These are phyloP conservation scores for Malbranchea zuffiana DNA, from an alignment of 2,329 filamentous ascomycete species.

Conservation along the genomic window DNA sequence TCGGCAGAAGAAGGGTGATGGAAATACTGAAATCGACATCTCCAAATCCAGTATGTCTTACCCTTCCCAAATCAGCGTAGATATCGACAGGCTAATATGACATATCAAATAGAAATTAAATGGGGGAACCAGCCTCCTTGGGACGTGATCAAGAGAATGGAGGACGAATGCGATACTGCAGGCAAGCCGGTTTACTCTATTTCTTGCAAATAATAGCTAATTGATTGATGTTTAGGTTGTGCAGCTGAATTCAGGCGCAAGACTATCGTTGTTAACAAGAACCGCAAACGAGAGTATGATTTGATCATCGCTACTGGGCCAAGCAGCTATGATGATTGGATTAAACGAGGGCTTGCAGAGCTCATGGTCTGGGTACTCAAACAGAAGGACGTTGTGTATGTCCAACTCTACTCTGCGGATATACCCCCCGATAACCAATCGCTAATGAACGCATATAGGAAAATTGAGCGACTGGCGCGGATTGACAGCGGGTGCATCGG, in stretches of 20 bases:
- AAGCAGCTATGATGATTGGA: constrained; percentile 1
- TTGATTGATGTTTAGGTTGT: too few relatives aligned
- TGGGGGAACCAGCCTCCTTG: too few relatives aligned
- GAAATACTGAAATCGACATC: too few relatives aligned
- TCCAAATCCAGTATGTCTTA: too few relatives aligned
- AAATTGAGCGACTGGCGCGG: neutral
- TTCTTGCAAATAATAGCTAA: too few relatives aligned
- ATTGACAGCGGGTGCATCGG: neutral
- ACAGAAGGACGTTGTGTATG: neutral
- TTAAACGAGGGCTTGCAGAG: neutral
- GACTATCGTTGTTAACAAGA: neutral
- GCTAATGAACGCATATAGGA: neutral
- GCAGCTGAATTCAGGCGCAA: neutral
- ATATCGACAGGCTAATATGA: too few relatives aligned
- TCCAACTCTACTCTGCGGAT: neutral
- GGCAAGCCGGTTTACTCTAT: too few relatives aligned
- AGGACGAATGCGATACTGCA: too few relatives aligned
- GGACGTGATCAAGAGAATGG: too few relatives aligned
- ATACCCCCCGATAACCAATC: neutral
- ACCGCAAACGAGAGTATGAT: neutral
- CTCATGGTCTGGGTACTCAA: neutral
- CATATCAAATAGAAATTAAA: too few relatives aligned
- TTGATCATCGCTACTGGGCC: neutral
- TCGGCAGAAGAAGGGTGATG: too few relatives aligned
- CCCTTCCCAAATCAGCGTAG: too few relatives aligned